Evolutionary conservation across 2,329 filamentous ascomycete species (phyloP).

Genomic region (Aspergillus ibericus): DNA sequence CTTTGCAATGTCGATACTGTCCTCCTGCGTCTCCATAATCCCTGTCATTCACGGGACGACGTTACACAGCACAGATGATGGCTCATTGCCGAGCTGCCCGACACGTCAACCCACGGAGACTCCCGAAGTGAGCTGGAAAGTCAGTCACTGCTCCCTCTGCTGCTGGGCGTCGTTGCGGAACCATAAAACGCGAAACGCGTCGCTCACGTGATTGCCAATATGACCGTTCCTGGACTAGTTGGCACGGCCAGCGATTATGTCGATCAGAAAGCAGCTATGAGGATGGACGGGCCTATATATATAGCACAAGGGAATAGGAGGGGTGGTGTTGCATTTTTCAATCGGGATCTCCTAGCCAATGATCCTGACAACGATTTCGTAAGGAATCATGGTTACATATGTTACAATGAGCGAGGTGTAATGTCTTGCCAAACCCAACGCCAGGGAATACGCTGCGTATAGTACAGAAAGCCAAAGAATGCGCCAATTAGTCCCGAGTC

Average conservation of each 20-base stretch:
- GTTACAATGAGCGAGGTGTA: slow-evolving; percentile 8
- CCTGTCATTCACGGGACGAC: background rate
- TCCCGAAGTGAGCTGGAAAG: background rate
- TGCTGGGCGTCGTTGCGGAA: slow-evolving; percentile 7
- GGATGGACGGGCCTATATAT: background rate
- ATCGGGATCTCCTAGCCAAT: background rate
- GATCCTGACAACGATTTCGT: background rate
- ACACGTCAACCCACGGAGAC: background rate
- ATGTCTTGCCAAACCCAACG: background rate
- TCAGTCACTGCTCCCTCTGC: background rate
- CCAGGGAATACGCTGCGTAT: background rate
- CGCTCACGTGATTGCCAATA: slow-evolving; percentile 33
- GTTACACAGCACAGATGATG: background rate
- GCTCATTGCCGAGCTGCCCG: background rate
- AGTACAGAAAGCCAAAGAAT: background rate
- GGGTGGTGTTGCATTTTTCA: background rate
- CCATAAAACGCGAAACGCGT: slow-evolving; percentile 33
- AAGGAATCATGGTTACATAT: slow-evolving; percentile 10
- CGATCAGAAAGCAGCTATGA: background rate
- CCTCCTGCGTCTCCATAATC: slow-evolving; percentile 41
- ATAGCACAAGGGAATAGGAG: background rate
- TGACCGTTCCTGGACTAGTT: slow-evolving; percentile 22
- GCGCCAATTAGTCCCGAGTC: slow-evolving; percentile 57
- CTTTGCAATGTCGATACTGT: slow-evolving; percentile 42
- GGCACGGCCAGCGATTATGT: background rate